A percentile compares a stretch with the other conserved stretches of the same genome.
Conservation (phyloP, 2,329 filamentous ascomycete genomes). For the Fusarium xylarioides region DNA sequence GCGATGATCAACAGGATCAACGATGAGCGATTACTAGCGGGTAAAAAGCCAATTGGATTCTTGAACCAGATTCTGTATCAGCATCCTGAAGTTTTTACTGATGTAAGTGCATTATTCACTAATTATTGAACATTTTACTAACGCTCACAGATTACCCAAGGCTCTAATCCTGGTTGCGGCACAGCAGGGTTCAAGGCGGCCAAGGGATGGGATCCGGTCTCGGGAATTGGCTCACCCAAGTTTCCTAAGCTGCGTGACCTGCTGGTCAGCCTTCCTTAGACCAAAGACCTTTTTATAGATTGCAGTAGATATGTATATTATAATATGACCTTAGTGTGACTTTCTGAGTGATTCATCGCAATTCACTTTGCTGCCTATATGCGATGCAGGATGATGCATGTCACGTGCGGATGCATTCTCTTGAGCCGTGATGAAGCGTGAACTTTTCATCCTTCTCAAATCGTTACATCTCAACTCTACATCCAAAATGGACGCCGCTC, state of each 20-base stretch:
- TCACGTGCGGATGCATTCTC: background rate
- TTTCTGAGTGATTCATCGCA: background rate
- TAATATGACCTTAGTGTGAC: background rate
- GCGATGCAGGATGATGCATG: background rate
- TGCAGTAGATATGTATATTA: background rate
- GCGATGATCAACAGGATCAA: background rate
- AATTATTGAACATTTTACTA: rapidly evolving
- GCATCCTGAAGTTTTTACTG: background rate
- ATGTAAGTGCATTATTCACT: background rate
- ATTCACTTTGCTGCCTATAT: background rate
- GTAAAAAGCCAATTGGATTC: background rate
- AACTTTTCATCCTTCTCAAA: background rate
- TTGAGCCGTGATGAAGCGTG: background rate
- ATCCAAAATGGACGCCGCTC: slow-evolving; percentile 23
- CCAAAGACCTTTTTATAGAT: rapidly evolving
- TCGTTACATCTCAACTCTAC: background rate
- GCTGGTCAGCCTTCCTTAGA: background rate
- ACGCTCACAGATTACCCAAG: background rate
- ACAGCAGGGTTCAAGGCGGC: background rate
- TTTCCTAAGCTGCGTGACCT: background rate
- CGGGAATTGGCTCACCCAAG: background rate
- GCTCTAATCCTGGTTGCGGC: background rate
- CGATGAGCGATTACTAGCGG: background rate
- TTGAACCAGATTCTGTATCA: slow-evolving; percentile 2
- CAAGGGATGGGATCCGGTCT: slow-evolving; percentile 7